Conservation (phyloP, 139 green algal species). For the Asterochloris erici region DNA sequence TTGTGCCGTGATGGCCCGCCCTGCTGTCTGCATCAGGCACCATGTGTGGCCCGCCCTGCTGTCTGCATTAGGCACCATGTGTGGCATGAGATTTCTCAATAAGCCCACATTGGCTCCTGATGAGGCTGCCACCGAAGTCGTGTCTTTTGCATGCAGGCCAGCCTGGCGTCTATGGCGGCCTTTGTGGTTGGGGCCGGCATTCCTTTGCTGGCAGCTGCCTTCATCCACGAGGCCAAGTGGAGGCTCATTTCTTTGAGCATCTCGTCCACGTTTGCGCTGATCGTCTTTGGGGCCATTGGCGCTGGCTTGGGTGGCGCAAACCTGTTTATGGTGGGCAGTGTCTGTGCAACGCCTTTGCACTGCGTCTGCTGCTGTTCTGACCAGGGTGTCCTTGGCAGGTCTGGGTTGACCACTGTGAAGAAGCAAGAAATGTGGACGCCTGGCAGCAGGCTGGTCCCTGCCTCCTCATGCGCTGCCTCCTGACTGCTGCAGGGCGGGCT, state of each 20-base stretch:
- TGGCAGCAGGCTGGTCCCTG: too few relatives aligned
- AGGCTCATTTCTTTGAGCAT: slow-evolving; percentile 45
- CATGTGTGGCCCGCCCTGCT: slow-evolving; percentile 19
- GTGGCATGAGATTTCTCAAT: slow-evolving; percentile 1
- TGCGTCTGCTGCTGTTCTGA: too few relatives aligned
- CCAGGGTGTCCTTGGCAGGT: too few relatives aligned
- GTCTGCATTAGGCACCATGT: slow-evolving; percentile 51
- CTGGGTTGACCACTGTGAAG: too few relatives aligned
- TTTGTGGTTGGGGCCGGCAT: slow-evolving; percentile 64
- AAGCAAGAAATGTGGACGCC: too few relatives aligned
- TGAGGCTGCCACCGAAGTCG: too few relatives aligned
- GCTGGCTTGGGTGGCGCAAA: slow-evolving; percentile 59
- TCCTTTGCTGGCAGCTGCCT: slow-evolving; percentile 63
- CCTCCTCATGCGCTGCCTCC: too few relatives aligned
- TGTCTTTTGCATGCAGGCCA: neutral
- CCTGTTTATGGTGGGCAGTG: slow-evolving; percentile 1
- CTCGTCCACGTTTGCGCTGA: slow-evolving; percentile 14
- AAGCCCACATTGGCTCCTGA: too few relatives aligned
- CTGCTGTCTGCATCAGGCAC: slow-evolving; percentile 46
- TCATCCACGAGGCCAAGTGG: slow-evolving; percentile 41
- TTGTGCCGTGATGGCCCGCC: too few relatives aligned
- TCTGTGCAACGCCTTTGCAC: too few relatives aligned
- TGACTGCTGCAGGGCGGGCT: slow-evolving; percentile 25
- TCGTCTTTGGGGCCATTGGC: slow-evolving; percentile 63
- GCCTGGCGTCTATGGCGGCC: slow-evolving; percentile 1